Evolutionary conservation across 2,329 filamentous ascomycete genomes (phyloP), one percentile per base, ranked within the genome.

Genomic region (Fusarium xylarioides): DNA sequence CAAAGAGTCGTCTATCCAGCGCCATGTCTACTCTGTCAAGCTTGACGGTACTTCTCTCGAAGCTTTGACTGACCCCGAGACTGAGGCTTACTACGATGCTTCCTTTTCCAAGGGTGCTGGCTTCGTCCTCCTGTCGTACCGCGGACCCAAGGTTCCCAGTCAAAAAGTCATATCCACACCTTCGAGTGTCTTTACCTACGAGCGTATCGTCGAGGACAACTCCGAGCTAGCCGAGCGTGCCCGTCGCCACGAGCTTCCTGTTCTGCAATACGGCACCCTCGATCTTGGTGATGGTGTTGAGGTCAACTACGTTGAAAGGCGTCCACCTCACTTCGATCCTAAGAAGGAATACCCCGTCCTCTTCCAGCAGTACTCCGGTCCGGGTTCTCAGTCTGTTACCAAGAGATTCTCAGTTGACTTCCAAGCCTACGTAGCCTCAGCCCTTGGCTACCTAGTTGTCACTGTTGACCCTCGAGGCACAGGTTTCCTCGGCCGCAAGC

Each of bases 381-480:
- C 96, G 0, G 94, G 93, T n/a, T 98, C 95, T 23, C 97, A 99
- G 80, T 89, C 89, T 12, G 96, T 99, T 4, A 87, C 89, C 76
- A 95, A 95, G 80, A 88, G 83, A 63, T 99, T 98, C 83, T 82
- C 81, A 15, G 90, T 99, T 66, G 93, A 98, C 80, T 99, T 97
- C 80, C 94, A 98, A 80, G 89, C 94, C 11, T 98, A 96, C 79
- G 86, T 98, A 46, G 95, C 96, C 37, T 92, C 94, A 1, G 90
- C 86, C 26, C 88, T 99, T 4, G 95, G 95, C 46, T 99, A 99
- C 82, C 88, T 99, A 58, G 95, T 98, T 42, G 92, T 99, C 54
- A 98, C 95, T 0, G 92, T 99, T 34, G 96, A 99, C 80, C 95
- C 94, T 23, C 91, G 95, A 56, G 96, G 96, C 46, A 99, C 96